Base-by-base conservation (phyloP, 352 stramenopile species). In the Phytophthora sojae region DNA sequence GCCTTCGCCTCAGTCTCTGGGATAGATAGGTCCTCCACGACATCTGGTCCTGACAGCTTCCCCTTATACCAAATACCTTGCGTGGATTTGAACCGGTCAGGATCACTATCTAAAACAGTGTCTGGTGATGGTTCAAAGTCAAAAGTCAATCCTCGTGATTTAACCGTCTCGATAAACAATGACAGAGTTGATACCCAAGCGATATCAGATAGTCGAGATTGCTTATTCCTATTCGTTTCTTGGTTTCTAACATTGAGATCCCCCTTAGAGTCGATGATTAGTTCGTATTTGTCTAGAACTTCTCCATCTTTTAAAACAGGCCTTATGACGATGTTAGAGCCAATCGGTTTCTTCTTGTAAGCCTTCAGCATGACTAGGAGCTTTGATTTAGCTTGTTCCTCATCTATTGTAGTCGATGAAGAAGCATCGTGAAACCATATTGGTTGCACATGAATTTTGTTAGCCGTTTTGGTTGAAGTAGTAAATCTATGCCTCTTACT, bases 221-320 rank as follows among this genome's bases (percentile, higher is more conserved):
- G 17, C 17, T n/a, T 30, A 26, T 59, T 26, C 8, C 29, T 25
- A 4, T 59, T 47, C 6, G 53, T 59, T 45, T 44, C 12, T 47
- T 59, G 53, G 45, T 50, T 60, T 50, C 23, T 47, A 50, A 60
- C 21, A 35, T 51, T 49, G n/a, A 60, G 15, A 60, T 52, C 35
- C 4, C 55, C 55, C 47, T 61, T 61, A 12, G 1, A 32, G 37
- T 61, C 55, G 7, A 52, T 51, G 12, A 51, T 37, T 17, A 61
- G 9, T 1, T 51, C 21, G 12, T n/a, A 35, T 60, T 50, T 29
- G 15, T 6, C 11, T 5, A 61, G 12, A 1, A 37, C 15, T 0
- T 8, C 8, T 3, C 55, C 55, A 61, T 61, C 37, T 39, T 52
- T 50, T 9, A 61, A 17, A 23, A 61, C 29, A 7, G 55, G 55